phyloP scores from a whole-genome alignment of 257 asterid genomes.

The Thymus quinquecostatus region DNA sequence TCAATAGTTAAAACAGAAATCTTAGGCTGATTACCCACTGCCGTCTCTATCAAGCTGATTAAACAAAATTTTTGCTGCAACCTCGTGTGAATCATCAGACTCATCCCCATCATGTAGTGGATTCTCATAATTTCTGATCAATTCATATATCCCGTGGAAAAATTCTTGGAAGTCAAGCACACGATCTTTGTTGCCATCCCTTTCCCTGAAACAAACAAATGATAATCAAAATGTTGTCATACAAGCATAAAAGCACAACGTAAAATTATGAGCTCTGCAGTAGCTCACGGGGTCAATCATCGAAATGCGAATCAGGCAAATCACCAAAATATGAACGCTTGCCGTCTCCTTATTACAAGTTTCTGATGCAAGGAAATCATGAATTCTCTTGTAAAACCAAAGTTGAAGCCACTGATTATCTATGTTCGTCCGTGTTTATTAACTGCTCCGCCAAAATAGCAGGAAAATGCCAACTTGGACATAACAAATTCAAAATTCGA shows the following conservation, averaged over 20 bases:
- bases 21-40: constrained; percentile 60
- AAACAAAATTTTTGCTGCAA: constrained; percentile 76
- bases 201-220: constrained; percentile 59
- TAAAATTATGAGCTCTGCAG: neutral
- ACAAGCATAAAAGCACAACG: neutral
- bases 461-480: constrained; percentile 12
- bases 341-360: constrained; percentile 2
- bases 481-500: neutral
- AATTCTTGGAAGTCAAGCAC: constrained; percentile 82
- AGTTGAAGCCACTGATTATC: neutral
- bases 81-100: constrained; percentile 50
- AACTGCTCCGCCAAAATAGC: constrained; percentile 6
- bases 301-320: neutral
- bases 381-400: constrained; percentile 5
- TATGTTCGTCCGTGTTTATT: neutral
- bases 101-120: constrained; percentile 45
- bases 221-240: neutral
- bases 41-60: constrained; percentile 81
- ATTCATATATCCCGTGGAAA: constrained; percentile 87
- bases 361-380: constrained; percentile 10
- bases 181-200: constrained; percentile 82
- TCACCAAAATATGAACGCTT: constrained; percentile 13
- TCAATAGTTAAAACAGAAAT: constrained; percentile 14
- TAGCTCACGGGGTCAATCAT: constrained; percentile 13
- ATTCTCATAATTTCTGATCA: constrained; percentile 74